Conservation (phyloP, 2,329 filamentous ascomycete species). For the Aspergillus terreus region DNA sequence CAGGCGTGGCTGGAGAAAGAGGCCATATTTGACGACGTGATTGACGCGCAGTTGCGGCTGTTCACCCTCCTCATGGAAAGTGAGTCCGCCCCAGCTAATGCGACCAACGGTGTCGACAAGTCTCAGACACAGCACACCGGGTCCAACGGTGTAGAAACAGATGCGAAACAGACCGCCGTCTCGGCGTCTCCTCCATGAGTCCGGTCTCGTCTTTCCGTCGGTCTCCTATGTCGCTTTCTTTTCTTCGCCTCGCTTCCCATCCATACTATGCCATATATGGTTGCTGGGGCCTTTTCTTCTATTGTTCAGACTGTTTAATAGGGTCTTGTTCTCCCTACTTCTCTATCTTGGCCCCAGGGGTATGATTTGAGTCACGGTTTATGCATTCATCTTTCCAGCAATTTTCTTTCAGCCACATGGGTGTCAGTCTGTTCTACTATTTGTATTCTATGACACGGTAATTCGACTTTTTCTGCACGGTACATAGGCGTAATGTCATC, state of each 20-base stretch:
- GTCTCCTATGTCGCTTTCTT: neutral
- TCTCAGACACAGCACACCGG: neutral
- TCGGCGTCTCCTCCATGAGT: constrained; percentile 5
- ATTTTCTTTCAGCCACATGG: neutral
- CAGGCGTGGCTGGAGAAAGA: constrained; percentile 42
- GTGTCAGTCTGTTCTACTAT: neutral
- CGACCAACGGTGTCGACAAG: constrained; percentile 17
- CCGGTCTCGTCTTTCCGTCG: neutral
- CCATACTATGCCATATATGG: no score
- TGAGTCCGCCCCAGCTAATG: constrained; percentile 8
- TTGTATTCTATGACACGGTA: neutral
- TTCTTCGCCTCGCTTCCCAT: neutral
- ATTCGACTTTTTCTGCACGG: neutral
- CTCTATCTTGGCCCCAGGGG: neutral
- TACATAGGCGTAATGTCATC: neutral
- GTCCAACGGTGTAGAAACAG: neutral
- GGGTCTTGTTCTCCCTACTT: neutral
- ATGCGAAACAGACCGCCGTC: constrained; percentile 4
- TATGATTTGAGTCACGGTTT: neutral
- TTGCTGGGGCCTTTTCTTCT: neutral
- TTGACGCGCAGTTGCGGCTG: constrained; percentile 38
- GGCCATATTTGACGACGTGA: constrained; percentile 40
- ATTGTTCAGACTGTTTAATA: neutral
- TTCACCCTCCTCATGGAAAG: constrained; percentile 26
- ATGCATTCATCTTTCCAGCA: neutral